Conservation (phyloP, 257 asterid genomes). For the Anisodus tanguticus region DNA sequence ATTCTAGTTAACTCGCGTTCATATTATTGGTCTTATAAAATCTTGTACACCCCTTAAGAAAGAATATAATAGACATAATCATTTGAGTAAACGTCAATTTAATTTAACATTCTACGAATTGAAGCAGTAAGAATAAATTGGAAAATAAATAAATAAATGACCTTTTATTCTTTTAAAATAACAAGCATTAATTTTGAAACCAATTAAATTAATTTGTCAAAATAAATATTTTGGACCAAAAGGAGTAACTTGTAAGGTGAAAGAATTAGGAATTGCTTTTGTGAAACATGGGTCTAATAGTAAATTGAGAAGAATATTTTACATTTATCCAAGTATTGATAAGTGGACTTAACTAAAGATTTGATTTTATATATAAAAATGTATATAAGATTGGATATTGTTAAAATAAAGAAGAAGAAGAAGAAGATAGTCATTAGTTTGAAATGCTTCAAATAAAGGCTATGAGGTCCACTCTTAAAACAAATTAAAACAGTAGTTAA, state of each 20-base stretch:
- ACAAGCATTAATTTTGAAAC: neutral
- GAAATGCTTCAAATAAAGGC: neutral
- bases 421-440: neutral
- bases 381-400: neutral
- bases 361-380: neutral
- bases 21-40: no score
- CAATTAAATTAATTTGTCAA: no score
- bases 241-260: neutral
- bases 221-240: neutral
- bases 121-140: no score
- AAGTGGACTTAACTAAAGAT: neutral
- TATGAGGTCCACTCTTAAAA: neutral
- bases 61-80: no score
- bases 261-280: neutral
- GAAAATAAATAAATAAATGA: no score
- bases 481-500: neutral
- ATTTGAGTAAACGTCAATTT: no score
- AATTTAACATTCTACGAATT: no score
- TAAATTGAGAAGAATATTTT: neutral
- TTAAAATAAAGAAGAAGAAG: no score
- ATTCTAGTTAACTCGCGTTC: no score
- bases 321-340: no score
- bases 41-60: no score
- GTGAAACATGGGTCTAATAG: neutral
- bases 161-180: no score